Conservation (phyloP, 805 yeast genomes). For the Cyberlindnera xishuangbannaensis region DNA sequence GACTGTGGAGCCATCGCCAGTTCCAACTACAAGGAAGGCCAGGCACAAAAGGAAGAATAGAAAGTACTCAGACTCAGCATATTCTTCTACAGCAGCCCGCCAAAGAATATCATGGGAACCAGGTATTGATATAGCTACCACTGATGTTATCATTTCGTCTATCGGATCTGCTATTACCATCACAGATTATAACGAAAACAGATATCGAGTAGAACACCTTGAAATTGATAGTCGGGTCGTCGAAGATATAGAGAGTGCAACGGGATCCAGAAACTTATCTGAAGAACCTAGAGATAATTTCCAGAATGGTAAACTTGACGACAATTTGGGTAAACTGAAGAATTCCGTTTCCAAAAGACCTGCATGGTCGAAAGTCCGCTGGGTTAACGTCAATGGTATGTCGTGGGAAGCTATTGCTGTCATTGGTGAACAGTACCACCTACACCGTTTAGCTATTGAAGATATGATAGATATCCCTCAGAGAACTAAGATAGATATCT, state of each 20-base stretch:
- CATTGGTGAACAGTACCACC: conserved; percentile 36
- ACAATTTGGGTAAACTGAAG: conserved; percentile 25
- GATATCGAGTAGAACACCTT: conserved; percentile 36
- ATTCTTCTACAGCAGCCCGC: conserved; percentile 30
- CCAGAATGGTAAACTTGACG: conserved; percentile 7
- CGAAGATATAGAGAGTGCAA: conserved; percentile 33
- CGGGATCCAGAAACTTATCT: too few species aligned
- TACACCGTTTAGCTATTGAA: conserved; percentile 53
- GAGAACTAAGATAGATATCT: conserved; percentile 52
- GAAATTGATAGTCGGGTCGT: conserved; percentile 9
- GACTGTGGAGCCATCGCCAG: too few species aligned
- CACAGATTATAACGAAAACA: conserved; percentile 41
- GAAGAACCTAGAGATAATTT: too few species aligned
- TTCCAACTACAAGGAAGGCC: neutral
- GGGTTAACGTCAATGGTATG: conserved; percentile 57
- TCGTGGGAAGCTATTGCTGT: conserved; percentile 53
- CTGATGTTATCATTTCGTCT: conserved; percentile 44
- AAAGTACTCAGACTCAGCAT: conserved; percentile 32
- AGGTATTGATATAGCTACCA: conserved; percentile 47
- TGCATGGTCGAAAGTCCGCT: conserved; percentile 43
- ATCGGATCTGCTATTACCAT: conserved; percentile 50
- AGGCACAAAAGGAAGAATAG: conserved; percentile 16
- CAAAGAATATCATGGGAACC: conserved; percentile 53
- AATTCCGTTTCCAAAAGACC: conserved; percentile 33
- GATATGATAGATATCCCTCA: conserved; percentile 62